Conservation (phyloP, 2,329 filamentous ascomycete genomes). For the Colletotrichum truncatum region DNA sequence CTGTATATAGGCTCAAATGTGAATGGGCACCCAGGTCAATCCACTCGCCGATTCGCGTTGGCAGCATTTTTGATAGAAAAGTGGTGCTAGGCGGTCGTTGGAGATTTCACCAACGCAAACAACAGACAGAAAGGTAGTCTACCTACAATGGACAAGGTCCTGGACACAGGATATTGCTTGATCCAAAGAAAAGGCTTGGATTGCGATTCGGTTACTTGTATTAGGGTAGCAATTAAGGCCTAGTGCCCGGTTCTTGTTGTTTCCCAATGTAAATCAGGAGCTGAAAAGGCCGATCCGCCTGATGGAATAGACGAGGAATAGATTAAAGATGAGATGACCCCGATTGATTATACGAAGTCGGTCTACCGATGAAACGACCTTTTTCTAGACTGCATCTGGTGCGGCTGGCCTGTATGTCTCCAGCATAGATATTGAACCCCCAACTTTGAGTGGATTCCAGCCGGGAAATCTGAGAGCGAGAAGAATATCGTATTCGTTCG, state of each 20-base stretch:
- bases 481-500: not conserved
- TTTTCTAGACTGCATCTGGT: not conserved
- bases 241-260: not conserved
- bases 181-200: not conserved
- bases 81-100: no score
- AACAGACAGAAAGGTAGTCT: no score
- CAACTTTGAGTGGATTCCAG: not conserved
- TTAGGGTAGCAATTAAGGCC: conserved; percentile 15
- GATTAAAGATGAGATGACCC: conserved; percentile 1
- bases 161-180: no score
- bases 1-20: no score
- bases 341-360: not conserved
- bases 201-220: not conserved
- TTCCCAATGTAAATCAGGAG: conserved; percentile 25
- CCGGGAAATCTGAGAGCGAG: not conserved
- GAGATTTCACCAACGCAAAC: no score
- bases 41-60: not conserved
- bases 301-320: conserved; percentile 3
- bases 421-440: not conserved
- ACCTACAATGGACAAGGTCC: no score
- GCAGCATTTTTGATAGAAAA: no score
- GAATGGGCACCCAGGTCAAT: no score
- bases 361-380: not conserved
- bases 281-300: not conserved
- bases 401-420: not conserved